phyloP scores from a whole-genome alignment of 306 rosid species.

The Dryas octopetala region DNA sequence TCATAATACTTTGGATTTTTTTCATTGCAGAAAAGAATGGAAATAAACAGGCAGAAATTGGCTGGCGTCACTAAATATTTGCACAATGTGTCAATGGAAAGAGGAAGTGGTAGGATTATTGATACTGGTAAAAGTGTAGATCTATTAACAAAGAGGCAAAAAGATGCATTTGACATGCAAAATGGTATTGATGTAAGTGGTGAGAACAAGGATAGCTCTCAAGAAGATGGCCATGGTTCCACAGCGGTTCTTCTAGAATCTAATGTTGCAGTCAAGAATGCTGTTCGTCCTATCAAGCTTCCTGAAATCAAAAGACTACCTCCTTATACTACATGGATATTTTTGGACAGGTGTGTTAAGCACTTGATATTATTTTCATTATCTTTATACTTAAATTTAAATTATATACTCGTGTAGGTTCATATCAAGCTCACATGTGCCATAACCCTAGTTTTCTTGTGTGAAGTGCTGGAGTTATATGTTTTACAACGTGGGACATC shows the following conservation, averaged over 20 bases:
- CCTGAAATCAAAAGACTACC: conserved; percentile 81
- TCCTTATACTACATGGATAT: conserved; percentile 97
- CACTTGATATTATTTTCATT: neutral
- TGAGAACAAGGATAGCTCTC: conserved; percentile 59
- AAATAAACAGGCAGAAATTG: conserved; percentile 75
- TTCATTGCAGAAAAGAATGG: conserved; percentile 70
- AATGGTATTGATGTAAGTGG: conserved; percentile 62
- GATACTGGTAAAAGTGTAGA: conserved; percentile 48
- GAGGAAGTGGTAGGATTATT: conserved; percentile 34
- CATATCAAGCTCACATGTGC: neutral
- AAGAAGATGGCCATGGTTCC: conserved; percentile 72
- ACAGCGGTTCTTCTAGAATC: conserved; percentile 95
- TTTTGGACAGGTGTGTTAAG: conserved; percentile 81
- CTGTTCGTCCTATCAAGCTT: conserved; percentile 89
- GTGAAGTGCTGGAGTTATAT: neutral
- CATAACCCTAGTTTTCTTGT: neutral
- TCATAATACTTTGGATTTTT: neutral
- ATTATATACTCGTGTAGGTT: neutral
- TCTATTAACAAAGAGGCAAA: conserved; percentile 74
- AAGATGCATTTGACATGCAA: conserved; percentile 84
- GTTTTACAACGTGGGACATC: neutral
- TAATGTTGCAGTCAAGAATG: conserved; percentile 85
- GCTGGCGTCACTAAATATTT: conserved; percentile 55
- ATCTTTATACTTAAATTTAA: neutral
- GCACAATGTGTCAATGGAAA: conserved; percentile 56